Conservation (phyloP, 164 flowering plant species). For the Kingdonia uniflora region DNA sequence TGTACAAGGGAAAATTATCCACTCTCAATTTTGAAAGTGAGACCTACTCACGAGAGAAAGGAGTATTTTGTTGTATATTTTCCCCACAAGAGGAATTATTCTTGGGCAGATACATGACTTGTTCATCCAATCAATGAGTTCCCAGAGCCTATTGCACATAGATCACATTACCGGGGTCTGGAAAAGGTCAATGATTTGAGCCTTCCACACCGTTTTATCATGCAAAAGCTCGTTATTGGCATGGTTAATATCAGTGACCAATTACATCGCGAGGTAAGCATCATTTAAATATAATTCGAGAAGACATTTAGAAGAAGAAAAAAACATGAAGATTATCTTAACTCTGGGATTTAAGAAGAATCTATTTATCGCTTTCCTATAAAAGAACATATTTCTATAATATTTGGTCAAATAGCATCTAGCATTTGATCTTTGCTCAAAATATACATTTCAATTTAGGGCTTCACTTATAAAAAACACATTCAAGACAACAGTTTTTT, state of each 20-base stretch:
- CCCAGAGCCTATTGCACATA: conserved; percentile 75
- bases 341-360: too few species aligned
- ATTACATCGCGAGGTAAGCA: conserved; percentile 57
- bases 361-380: too few species aligned
- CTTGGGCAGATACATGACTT: conserved; percentile 78
- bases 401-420: too few species aligned
- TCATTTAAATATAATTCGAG: neutral
- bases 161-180: conserved; percentile 49
- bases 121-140: conserved; percentile 61
- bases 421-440: too few species aligned
- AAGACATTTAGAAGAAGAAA: too few species aligned
- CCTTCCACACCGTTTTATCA: conserved; percentile 60
- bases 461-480: too few species aligned
- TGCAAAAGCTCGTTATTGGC: conserved; percentile 72
- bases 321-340: too few species aligned
- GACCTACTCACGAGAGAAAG: conserved; percentile 81
- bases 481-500: too few species aligned
- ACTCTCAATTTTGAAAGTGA: conserved; percentile 60
- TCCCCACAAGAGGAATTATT: conserved; percentile 70
- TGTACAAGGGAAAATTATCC: conserved; percentile 92
- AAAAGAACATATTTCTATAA: too few species aligned
- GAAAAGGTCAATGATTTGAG: conserved; percentile 76
- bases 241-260: conserved; percentile 70
- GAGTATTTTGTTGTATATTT: conserved; percentile 70
- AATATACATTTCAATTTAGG: too few species aligned